Evolutionary conservation across 495 filamentous ascomycete genomes (phyloP).

Genomic region (Evernia prunastri): DNA sequence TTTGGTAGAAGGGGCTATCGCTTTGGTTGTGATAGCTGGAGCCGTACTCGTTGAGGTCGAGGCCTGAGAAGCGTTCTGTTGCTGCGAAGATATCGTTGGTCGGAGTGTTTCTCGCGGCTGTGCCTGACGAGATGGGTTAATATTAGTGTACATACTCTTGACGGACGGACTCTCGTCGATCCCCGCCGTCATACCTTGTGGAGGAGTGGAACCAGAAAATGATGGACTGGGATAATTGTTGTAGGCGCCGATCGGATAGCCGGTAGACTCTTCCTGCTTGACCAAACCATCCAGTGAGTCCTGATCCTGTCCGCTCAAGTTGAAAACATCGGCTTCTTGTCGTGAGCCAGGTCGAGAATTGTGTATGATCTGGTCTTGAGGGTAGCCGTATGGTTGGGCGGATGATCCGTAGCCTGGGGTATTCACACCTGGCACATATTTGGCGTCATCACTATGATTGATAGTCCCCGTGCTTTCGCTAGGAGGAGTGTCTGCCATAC

Average conservation of each 20-base stretch:
- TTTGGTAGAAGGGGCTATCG: constrained; percentile 35
- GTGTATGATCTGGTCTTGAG: constrained; percentile 12
- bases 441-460: constrained; percentile 34
- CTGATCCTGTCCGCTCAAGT: constrained; percentile 22
- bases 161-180: constrained; percentile 34
- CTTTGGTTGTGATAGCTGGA: constrained; percentile 39
- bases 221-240: constrained; percentile 54
- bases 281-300: constrained; percentile 31
- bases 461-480: constrained; percentile 43
- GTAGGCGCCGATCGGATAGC: constrained; percentile 67
- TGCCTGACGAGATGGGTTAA: constrained; percentile 31
- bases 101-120: constrained; percentile 32
- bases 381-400: constrained; percentile 13
- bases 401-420: constrained; percentile 25
- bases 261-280: constrained; percentile 52
- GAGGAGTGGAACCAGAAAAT: constrained; percentile 45
- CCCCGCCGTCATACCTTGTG: constrained; percentile 38
- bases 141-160: constrained; percentile 25
- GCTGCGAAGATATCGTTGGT: constrained; percentile 11
- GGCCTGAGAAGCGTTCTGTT: not conserved
- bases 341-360: constrained; percentile 28
- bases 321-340: constrained; percentile 29
- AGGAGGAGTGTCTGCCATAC: constrained; percentile 70
- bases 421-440: constrained; percentile 26
- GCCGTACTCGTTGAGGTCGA: constrained; percentile 43